Base-by-base conservation (phyloP, 1,284 basidiomycete genomes). In the Chalciporus piperatoides region DNA sequence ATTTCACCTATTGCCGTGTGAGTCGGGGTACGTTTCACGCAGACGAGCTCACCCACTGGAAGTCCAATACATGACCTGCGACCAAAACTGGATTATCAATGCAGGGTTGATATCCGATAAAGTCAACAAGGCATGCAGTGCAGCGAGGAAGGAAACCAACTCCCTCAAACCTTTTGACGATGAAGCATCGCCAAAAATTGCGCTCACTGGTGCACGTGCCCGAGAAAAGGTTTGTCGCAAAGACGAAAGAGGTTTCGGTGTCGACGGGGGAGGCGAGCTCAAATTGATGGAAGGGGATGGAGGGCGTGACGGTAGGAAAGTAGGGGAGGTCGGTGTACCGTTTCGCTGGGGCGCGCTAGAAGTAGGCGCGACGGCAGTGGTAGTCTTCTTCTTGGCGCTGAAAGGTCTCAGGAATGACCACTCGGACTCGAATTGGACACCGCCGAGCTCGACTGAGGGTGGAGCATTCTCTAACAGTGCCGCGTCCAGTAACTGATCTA, bases 61-160 rank as follows among this genome's bases (percentile, higher is more conserved):
- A 41, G 85, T 85, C 92, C 92, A 96, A 64, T 92, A 96, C 72
- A 95, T 85, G 15, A 97, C 84, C 70, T 99, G 96, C 1, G 93
- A 96, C 80, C 95, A 95, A 39, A 93, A 78, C 66, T 99, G 96
- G 12, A 90, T 84, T 52, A 88, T 86, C 40, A 97, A 76, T 2
- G 82, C 86, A 9, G 96, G 95, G 63, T 98, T 97, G 57, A 98
- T 81, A 54, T 96, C 90, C 55, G 95, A 92, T 17, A 94, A 73
- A 41, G 86, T 83, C 10, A 99, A 76, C 27, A 98, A 71, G 14
- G 90, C 84, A 53, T 98, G 85, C 2, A 97, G 77, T n/a, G 90
- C 88, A 1, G 91, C 90, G 39, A 99, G 78, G 60, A 97, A 86
- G 1, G 86, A 78, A 15, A 86, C 90, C 51, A 98, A 71, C 42